These are phyloP conservation scores for Aspergillus bridgeri DNA, from an alignment of 495 filamentous ascomycete genomes.

Conservation along the genomic window DNA sequence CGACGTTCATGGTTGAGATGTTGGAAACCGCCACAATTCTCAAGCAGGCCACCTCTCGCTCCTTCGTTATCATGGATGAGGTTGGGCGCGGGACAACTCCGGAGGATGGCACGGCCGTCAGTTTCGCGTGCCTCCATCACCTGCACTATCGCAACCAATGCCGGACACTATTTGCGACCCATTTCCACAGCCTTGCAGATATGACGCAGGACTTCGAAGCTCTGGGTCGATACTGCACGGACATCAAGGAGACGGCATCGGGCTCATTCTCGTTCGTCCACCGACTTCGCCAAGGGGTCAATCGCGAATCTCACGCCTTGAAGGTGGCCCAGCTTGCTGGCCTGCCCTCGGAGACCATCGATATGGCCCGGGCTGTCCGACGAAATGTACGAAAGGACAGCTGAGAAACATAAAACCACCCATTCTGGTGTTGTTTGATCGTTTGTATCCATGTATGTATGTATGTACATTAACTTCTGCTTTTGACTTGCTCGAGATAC, in stretches of 20 bases:
- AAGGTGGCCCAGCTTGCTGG: slow-evolving; percentile 90
- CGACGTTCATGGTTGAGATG: slow-evolving; percentile 81
- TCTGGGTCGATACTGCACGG: slow-evolving; percentile 83
- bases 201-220: slow-evolving; percentile 62
- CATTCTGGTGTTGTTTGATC: background rate
- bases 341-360: slow-evolving; percentile 58
- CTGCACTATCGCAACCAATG: slow-evolving; percentile 71
- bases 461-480: background rate
- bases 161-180: slow-evolving; percentile 87
- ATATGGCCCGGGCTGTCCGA: slow-evolving; percentile 44
- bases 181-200: slow-evolving; percentile 84
- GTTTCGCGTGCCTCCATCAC: slow-evolving; percentile 83
- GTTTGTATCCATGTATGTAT: background rate
- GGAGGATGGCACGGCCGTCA: slow-evolving; percentile 83
- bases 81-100: slow-evolving; percentile 92
- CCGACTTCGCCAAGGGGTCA: slow-evolving; percentile 74
- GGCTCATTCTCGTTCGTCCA: slow-evolving; percentile 83
- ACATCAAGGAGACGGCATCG: slow-evolving; percentile 65
- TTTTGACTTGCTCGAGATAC: background rate
- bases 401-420: background rate
- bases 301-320: slow-evolving; percentile 81
- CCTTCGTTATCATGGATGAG: slow-evolving; percentile 99
- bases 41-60: slow-evolving; percentile 48
- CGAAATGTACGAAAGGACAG: background rate
- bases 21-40: slow-evolving; percentile 52